Base-by-base conservation (phyloP, 1,139 yeast species). In the Protomyces macrosporus region DNA sequence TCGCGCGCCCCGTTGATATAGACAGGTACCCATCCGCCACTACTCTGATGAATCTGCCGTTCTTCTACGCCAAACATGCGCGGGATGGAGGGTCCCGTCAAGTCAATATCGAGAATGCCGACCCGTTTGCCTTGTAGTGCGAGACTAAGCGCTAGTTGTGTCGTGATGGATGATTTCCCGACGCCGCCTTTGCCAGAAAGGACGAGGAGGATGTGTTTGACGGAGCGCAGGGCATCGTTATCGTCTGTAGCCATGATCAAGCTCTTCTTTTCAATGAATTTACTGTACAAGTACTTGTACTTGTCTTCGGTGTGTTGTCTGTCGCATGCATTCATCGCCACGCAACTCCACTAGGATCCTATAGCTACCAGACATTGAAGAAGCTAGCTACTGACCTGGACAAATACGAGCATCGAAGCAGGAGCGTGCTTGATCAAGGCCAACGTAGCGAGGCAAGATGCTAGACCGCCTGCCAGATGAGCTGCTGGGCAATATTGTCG, bases 141-240 rank as follows among this genome's bases (percentile, higher is more conserved):
- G 45, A 95, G 78, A 0, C 93, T 80, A 32, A 93, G 78, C 0
- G 97, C 98, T 0, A 91, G 80, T 73, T 95, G 98, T 0, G 97
- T 88, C 0, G 98, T 91, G 1, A 93, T 91, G 0, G 97, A 90
- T 4, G 97, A 89, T 73, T 93, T 93, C 0, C 99, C 99, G 0
- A 93, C 98, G 72, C 95, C 98, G n/a, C 98, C 97, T 74, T 90
- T 90, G 3, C 97, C 98, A 0, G 96, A 88, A 0, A 93, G 80
- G 1, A 93, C 87, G 55, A 93, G 79, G 2, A 90, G 76, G 59
- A 91, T 86, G 73, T 93, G 96, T 71, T 85, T 85, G 53, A 91
- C 87, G 62, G 81, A 78, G 36, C 75, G 74, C 40, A 89, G 76
- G 3, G 70, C 42, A 30, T 58, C 62, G 9, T 7, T 30, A 42